These are phyloP conservation scores for Blastocystis sp. DNA, from an alignment of 352 stramenopile genomes.

Conservation along the genomic window DNA sequence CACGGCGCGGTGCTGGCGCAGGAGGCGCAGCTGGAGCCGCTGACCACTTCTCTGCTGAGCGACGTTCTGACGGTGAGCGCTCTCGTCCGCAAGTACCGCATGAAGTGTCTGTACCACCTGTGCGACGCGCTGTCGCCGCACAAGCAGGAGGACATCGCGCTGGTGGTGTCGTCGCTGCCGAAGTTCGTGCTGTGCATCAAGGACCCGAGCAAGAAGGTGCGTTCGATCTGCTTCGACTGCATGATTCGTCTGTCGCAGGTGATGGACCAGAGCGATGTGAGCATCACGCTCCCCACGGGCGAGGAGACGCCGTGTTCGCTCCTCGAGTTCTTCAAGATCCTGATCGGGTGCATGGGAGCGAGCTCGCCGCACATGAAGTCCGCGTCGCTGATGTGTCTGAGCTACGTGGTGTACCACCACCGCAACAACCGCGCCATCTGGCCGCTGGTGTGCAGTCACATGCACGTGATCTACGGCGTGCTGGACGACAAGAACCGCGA, in stretches of 20 bases:
- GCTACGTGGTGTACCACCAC: constrained; percentile 67
- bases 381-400: constrained; percentile 69
- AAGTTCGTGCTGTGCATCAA: constrained; percentile 75
- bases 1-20: not conserved
- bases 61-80: not conserved
- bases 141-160: not conserved
- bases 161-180: constrained; percentile 57
- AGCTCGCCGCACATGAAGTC: constrained; percentile 76
- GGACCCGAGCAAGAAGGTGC: constrained; percentile 75
- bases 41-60: not conserved
- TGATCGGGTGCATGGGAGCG: constrained; percentile 78
- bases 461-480: constrained; percentile 76
- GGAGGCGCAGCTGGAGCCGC: not conserved
- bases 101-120: constrained; percentile 21
- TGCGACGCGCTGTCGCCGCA: not conserved
- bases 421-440: constrained; percentile 33
- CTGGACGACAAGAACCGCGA: constrained; percentile 74
- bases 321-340: constrained; percentile 74
- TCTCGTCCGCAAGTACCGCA: not conserved
- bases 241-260: constrained; percentile 78
- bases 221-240: constrained; percentile 68
- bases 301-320: constrained; percentile 51
- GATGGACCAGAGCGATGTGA: constrained; percentile 78
- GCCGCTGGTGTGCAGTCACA: constrained; percentile 78
- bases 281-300: constrained; percentile 32